phyloP scores from a whole-genome alignment of 345 rosid genomes.

The Eucalyptus cladocalyx region DNA sequence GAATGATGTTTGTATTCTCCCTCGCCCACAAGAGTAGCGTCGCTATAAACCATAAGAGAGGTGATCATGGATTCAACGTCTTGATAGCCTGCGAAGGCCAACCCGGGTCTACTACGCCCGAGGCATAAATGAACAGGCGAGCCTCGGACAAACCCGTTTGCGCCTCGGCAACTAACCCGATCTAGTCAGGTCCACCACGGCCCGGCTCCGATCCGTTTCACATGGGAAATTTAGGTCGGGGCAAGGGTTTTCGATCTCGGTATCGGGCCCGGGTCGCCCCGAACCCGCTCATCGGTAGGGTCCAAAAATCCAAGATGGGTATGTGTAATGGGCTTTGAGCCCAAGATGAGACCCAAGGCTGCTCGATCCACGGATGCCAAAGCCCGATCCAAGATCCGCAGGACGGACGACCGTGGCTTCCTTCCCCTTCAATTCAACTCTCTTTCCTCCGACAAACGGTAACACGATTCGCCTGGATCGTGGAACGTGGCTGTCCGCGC shows the following conservation, averaged over 20 bases:
- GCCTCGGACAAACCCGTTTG: background rate
- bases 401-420: background rate
- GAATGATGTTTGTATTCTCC: background rate
- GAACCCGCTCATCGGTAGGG: background rate
- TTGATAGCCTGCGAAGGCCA: background rate
- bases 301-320: background rate
- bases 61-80: background rate
- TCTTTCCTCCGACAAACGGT: background rate
- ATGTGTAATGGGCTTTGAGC: background rate
- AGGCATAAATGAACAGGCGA: background rate
- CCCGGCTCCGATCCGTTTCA: background rate
- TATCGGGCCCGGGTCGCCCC: background rate
- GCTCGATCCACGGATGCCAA: background rate
- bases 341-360: background rate
- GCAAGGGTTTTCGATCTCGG: background rate
- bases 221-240: background rate
- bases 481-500: background rate
- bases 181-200: background rate
- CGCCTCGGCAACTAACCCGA: background rate
- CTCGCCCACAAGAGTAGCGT: rapidly evolving
- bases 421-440: background rate
- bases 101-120: background rate
- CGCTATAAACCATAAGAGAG: background rate
- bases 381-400: background rate
- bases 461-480: background rate